Evolutionary conservation across 2,329 filamentous ascomycete species (phyloP), one percentile per base, ranked within the genome.

Genomic region (Alternaria ventricosa): DNA sequence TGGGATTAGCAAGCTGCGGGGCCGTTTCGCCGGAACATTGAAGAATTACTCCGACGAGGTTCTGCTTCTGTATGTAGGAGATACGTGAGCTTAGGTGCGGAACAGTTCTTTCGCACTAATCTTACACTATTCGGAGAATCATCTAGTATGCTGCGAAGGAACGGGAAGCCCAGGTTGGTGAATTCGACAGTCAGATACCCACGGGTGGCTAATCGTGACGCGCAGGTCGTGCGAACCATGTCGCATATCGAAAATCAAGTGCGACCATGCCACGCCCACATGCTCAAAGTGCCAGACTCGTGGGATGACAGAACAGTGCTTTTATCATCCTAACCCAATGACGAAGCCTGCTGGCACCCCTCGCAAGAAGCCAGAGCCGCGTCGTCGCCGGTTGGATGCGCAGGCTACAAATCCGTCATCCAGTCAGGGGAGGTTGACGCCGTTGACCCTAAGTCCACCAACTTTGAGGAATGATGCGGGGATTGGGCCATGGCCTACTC

Each of bases 321-420:
- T 75, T 62, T 79, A 77, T 45, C 77, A 79, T 63, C 76, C 76
- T 12, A 75, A 73, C 30, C 76, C 77, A 4, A 78, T 79, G 77
- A 79, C 76, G 46, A 77, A 77, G 63, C 76, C 77, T 2, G 70
- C 73, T 18, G 76, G 76, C 7, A 77, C 75, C 9, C 75, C 76
- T 54, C 75, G 76, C n/a, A 78, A 77, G 59, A 76, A 75, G 47
- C 72, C 73, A 27, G 75, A 77, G 59, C 72, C 71, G 59, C 75
- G 76, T 47, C 70, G 69, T 55, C 72, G 74, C 49, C 71, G 70
- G 36, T 60, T 57, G 30, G 66, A 76, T 45, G 61, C 49, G 55
- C 72, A 65, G 51, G 63, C 65, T 60, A 49, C 57, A 45, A 60
- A 50, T 25, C 43, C 63, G 47, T 56, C 68, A 51, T 65, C 57